Evolutionary conservation across 2,329 filamentous ascomycete genomes (phyloP), one percentile per base, ranked within the genome.

Genomic region (Graphiopsis chlorocephala): DNA sequence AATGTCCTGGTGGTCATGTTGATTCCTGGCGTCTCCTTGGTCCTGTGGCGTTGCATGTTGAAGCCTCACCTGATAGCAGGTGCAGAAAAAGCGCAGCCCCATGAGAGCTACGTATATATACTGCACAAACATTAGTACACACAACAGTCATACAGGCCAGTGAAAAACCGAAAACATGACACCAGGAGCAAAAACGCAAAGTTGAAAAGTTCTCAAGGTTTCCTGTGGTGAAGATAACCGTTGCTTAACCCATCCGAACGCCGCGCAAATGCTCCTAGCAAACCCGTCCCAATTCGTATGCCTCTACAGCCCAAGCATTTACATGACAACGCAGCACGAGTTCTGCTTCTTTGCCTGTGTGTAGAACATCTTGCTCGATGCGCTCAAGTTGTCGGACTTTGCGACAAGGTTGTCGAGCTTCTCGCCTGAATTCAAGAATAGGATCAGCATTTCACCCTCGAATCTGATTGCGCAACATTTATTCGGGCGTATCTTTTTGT

Each of bases 291-390:
- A 58, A 58, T 42, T 58, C 45, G 45, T 61, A 61, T 50, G 45
- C 45, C 42, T 33, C 42, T 23, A 28, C 42, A 61, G 8, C 38
- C 59, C 61, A 48, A 23, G 31, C 56, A 57, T 63, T 29, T 63
- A 85, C 83, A 85, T 86, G 59, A 86, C 77, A 52, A 80, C 74
- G 72, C 85, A 87, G 78, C 85, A 87, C 25, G 82, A 84, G 72
- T 87, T 87, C 74, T 86, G 85, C 77, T 86, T 86, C 78, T 86
- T 86, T 26, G 85, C 84, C 77, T 86, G 84, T 48, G 85, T 92
- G 79, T 98, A 98, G 78, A 99, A 99, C 90, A 96, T 94, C 85
- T 97, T 98, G 82, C 92, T 97, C 83, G 95, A 91, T 58, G 88
- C 86, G 79, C 92, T 96, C 74, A 99, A 80, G 14, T 89, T 92